phyloP scores from a whole-genome alignment of 148 eudicot species.

The Fallopia convolvulus region DNA sequence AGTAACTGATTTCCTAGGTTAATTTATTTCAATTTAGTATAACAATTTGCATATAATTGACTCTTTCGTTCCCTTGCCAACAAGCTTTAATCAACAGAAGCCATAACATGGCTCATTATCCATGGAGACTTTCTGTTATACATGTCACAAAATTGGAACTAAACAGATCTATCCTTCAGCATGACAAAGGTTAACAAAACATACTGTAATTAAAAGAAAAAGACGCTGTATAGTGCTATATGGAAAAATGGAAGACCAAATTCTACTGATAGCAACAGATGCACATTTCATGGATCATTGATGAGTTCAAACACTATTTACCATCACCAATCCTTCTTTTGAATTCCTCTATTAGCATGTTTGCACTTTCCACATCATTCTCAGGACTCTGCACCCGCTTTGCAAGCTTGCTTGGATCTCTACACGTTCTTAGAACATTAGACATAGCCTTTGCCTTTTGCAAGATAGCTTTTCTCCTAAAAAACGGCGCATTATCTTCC shows the following conservation, averaged over 20 bases:
- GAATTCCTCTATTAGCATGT: constrained; percentile 12
- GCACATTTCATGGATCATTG: too few species aligned
- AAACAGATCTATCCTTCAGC: not conserved
- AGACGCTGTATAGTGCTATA: not conserved
- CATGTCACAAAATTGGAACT: not conserved
- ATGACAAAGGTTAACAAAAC: not conserved
- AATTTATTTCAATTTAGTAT: too few species aligned
- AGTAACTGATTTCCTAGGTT: too few species aligned
- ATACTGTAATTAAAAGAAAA: too few species aligned
- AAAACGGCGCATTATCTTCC: constrained; percentile 22
- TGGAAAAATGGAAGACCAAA: not conserved
- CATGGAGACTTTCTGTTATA: too few species aligned
- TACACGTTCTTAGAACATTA: constrained; percentile 37
- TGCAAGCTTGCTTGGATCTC: constrained; percentile 27
- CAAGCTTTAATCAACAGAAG: too few species aligned
- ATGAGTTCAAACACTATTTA: too few species aligned
- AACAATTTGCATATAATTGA: too few species aligned
- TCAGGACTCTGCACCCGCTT: constrained; percentile 21
- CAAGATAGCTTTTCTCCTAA: constrained; percentile 38
- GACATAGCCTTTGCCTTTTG: constrained; percentile 55
- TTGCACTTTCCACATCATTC: constrained; percentile 14
- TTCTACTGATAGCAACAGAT: not conserved
- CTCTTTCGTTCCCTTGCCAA: too few species aligned
- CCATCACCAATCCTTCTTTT: not conserved
- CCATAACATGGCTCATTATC: too few species aligned